Conservation (phyloP, 1,139 yeast species). For the Magnusiomyces paraingens region DNA sequence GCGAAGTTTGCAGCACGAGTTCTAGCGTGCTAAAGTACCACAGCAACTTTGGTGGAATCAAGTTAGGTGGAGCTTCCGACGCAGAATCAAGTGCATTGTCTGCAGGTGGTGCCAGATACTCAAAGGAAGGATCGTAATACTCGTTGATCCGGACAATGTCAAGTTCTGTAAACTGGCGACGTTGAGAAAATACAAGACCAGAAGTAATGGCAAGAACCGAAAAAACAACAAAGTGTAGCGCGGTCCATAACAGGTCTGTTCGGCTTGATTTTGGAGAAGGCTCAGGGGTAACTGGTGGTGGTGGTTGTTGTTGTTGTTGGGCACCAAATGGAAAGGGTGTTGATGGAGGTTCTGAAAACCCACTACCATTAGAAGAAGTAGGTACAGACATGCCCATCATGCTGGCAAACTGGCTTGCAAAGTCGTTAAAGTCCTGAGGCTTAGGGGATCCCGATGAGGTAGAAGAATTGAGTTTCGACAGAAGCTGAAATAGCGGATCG, state of each 20-base stretch:
- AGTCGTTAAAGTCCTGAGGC: conserved; percentile 12
- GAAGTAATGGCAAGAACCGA: conserved; percentile 9
- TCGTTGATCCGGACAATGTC: neutral
- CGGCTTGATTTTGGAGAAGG: conserved; percentile 3
- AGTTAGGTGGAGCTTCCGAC: too few relatives aligned
- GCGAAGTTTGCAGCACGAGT: conserved; percentile 29
- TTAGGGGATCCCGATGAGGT: neutral
- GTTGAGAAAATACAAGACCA: conserved; percentile 2
- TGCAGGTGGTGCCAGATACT: too few relatives aligned
- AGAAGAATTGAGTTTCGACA: conserved; percentile 11
- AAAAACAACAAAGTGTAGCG: conserved; percentile 9
- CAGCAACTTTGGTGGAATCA: conserved; percentile 16
- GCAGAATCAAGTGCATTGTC: neutral
- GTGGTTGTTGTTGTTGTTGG: neutral
- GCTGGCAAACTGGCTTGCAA: conserved; percentile 12
- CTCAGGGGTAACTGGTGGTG: conserved; percentile 4
- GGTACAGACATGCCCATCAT: conserved; percentile 9
- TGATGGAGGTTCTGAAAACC: neutral
- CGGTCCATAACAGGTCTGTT: conserved; percentile 10
- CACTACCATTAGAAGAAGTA: neutral
- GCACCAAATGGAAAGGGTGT: neutral
- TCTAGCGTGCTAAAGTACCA: conserved; percentile 31
- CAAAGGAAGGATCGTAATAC: neutral
- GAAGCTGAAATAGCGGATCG: conserved; percentile 14
- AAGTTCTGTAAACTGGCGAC: neutral